Percentiles rank a stretch among this genome's conserved stretches.
Conservation (phyloP, 179 eudicot genomes). For the Silene vulgaris region DNA sequence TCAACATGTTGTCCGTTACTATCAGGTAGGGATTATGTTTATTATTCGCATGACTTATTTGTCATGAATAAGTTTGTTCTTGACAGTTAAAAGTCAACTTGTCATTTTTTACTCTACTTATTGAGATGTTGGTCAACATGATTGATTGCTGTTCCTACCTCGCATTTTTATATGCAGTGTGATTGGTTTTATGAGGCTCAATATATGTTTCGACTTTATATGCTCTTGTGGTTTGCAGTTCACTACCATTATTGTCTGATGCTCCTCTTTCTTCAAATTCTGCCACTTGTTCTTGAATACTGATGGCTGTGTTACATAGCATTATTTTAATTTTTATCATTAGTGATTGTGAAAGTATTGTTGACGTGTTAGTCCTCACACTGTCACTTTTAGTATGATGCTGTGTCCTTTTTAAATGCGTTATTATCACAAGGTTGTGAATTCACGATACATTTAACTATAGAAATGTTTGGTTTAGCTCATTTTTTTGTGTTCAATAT, state of each 20-base stretch:
- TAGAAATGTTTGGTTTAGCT: constrained; percentile 7
- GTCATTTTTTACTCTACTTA: background rate
- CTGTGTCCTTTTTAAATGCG: background rate
- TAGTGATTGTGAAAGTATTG: background rate
- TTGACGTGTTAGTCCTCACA: background rate
- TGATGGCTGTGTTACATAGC: background rate
- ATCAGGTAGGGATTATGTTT: constrained; percentile 53
- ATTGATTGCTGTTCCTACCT: background rate
- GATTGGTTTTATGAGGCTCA: background rate
- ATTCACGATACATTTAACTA: background rate
- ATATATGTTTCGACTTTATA: background rate
- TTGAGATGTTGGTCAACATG: constrained; percentile 2
- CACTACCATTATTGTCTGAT: constrained; percentile 1
- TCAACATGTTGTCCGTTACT: constrained; percentile 94
- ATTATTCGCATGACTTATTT: background rate
- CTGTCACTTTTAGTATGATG: background rate
- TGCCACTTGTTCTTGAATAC: background rate
- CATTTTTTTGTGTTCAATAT: background rate
- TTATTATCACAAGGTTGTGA: background rate
- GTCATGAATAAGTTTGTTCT: background rate
- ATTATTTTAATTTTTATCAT: background rate
- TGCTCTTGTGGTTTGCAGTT: background rate
- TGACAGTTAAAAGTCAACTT: background rate
- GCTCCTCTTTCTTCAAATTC: constrained; percentile 6
- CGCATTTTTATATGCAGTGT: constrained; percentile 4